phyloP scores from a whole-genome alignment of 169 alveolate species.

The Cryptosporidium felis region DNA sequence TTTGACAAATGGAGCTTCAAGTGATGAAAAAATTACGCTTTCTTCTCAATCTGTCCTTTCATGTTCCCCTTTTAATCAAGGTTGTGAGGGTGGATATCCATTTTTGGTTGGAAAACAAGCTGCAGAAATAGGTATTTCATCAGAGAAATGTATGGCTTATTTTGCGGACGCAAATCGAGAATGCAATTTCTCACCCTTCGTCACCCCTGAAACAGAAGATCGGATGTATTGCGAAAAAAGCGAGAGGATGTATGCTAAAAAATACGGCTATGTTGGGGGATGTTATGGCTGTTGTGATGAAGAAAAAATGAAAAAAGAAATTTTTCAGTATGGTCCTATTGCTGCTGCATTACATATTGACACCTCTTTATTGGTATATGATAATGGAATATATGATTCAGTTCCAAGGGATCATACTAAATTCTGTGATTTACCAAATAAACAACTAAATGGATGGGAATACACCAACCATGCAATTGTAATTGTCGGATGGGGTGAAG shows the following conservation, averaged over 20 bases:
- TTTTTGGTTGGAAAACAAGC: conserved; percentile 88
- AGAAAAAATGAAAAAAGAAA: conserved; percentile 81
- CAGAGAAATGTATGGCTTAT: conserved; percentile 72
- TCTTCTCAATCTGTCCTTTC: conserved; percentile 78
- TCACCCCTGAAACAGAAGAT: not conserved
- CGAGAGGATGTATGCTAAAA: conserved; percentile 76
- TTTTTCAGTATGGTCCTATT: conserved; percentile 80
- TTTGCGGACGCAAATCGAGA: conserved; percentile 51
- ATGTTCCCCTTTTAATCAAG: conserved; percentile 86
- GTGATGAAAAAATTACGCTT: conserved; percentile 70
- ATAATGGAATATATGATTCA: conserved; percentile 72
- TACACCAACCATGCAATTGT: conserved; percentile 89
- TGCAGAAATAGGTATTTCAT: conserved; percentile 82
- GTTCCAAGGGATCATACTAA: conserved; percentile 78
- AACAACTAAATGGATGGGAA: conserved; percentile 88
- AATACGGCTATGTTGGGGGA: conserved; percentile 84
- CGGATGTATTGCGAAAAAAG: conserved; percentile 9
- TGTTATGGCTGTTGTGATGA: conserved; percentile 86
- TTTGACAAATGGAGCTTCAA: conserved; percentile 72
- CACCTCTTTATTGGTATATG: conserved; percentile 73
- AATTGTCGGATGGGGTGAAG: conserved; percentile 90
- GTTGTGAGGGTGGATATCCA: conserved; percentile 91
- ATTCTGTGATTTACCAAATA: conserved; percentile 83
- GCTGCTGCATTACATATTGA: conserved; percentile 77
- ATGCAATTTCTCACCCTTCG: conserved; percentile 64